Evolutionary conservation across 176 grass and related monocot genomes (phyloP).

Genomic region (Guadua angustifolia): DNA sequence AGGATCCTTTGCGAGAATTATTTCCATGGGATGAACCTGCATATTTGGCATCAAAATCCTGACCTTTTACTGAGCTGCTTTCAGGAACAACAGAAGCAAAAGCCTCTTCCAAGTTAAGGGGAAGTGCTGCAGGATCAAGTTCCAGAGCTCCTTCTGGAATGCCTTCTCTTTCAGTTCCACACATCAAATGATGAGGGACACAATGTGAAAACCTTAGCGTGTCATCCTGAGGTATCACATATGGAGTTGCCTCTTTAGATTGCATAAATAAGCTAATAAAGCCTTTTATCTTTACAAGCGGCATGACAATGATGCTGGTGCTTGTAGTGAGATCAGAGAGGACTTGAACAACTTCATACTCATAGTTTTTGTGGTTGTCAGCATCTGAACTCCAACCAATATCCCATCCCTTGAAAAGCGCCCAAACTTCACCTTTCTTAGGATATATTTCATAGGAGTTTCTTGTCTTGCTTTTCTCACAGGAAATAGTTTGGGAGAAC

Average conservation of each 20-base stretch:
- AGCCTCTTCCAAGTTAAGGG: constrained; percentile 56
- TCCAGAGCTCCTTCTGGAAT: constrained; percentile 72
- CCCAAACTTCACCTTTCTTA: constrained; percentile 82
- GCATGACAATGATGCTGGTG: constrained; percentile 63
- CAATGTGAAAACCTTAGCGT: constrained; percentile 80
- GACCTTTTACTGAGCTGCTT: constrained; percentile 39
- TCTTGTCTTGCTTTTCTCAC: constrained; percentile 48
- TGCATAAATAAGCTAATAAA: constrained; percentile 78
- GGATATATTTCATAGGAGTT: constrained; percentile 72
- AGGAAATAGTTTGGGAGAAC: constrained; percentile 68
- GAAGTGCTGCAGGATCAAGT: constrained; percentile 82
- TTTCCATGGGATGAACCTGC: constrained; percentile 33
- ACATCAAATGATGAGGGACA: constrained; percentile 57
- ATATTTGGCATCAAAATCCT: constrained; percentile 29
- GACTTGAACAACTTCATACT: constrained; percentile 83
- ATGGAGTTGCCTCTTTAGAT: constrained; percentile 54
- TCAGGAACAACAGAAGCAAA: constrained; percentile 66
- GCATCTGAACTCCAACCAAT: constrained; percentile 61
- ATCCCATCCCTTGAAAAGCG: constrained; percentile 80
- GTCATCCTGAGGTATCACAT: constrained; percentile 69
- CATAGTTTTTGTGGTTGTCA: constrained; percentile 35
- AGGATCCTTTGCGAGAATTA: constrained; percentile 4
- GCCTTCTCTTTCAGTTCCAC: constrained; percentile 58
- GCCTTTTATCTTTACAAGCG: constrained; percentile 73
- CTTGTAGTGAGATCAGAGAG: constrained; percentile 61